Evolutionary conservation across 257 asterid species (phyloP).

Genomic region (Echites panduratus): DNA sequence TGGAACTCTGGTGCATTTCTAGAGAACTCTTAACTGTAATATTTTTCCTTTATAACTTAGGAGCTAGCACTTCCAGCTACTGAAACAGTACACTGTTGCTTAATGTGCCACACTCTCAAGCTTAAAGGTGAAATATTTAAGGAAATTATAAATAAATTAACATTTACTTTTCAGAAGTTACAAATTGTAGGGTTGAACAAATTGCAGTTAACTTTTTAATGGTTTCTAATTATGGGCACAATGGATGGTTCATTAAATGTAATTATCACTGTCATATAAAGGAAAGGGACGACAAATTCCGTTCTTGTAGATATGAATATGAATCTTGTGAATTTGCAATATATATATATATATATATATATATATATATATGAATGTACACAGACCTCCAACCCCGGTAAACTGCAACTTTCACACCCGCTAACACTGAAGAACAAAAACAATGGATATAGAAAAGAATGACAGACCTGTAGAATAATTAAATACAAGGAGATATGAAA

Average conservation of each 20-base stretch:
- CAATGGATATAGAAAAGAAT: not conserved
- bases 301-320: not conserved
- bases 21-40: not conserved
- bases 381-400: not conserved
- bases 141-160: not conserved
- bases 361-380: not conserved
- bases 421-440: not conserved
- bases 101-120: not conserved
- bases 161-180: not conserved
- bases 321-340: not conserved
- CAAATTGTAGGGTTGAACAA: not conserved
- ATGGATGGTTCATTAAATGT: not conserved
- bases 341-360: not conserved
- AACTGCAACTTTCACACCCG: not conserved
- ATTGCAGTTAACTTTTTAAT: not conserved
- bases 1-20: not conserved
- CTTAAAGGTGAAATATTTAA: not conserved
- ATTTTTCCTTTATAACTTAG: not conserved
- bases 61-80: not conserved
- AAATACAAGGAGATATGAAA: not conserved
- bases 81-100: not conserved
- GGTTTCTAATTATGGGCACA: not conserved
- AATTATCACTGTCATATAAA: not conserved
- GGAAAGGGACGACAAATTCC: not conserved
- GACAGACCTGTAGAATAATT: not conserved